Evolutionary conservation across 78 protist species (phyloP), one percentile per base, ranked within the genome.

Genomic region (Anaeramoeba flamelloides): DNA sequence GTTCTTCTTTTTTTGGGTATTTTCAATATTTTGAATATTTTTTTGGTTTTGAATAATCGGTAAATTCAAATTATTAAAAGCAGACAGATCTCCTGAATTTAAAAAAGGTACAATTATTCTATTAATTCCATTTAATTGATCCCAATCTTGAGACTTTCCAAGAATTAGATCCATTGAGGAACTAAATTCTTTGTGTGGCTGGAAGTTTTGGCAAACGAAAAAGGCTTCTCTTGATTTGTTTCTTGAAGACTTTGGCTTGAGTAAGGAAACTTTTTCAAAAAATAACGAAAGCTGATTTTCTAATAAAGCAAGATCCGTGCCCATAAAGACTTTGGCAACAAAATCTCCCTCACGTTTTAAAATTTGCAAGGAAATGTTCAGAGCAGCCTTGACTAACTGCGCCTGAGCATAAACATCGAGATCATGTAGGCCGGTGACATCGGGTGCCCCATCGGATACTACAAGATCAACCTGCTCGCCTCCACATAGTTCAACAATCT

Each of bases 401-500:
- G 88, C 74, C 86, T 97, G 99, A 32, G 94, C 79, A 83, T 93
- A 97, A 86, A 94, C 96, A 76, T 98, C 99, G 32, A 97, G 74
- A 79, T 92, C 97, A 74, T 94, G 97, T 78, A 92, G 80, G 12
- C 98, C n/a, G n/a, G n/a, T n/a, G n/a, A n/a, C n/a, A 79, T 97
- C 99, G 0, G 99, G 99, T 0, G 99, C 99, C 33, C 99, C 99
- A 82, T 98, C 99, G 1, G 92, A 96, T 0, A 97, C 88, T 1
- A 96, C 98, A 1, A 97, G 41, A 78, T 98, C 98, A 0, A 98
- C 98, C 22, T 65, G 8, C 1, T 40, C 8, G 31, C 95, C 98
- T 31, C 69, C 65, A 37, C 38, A 89, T 38, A 75, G 83, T 1
- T n/a, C 77, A n/a, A n/a, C n/a, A n/a, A n/a, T n/a, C n/a, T n/a